A percentile compares a stretch with the other conserved stretches of the same genome.
Evolutionary conservation across 306 rosid genomes (phyloP).

Genomic region (Cicer cuneatum): DNA sequence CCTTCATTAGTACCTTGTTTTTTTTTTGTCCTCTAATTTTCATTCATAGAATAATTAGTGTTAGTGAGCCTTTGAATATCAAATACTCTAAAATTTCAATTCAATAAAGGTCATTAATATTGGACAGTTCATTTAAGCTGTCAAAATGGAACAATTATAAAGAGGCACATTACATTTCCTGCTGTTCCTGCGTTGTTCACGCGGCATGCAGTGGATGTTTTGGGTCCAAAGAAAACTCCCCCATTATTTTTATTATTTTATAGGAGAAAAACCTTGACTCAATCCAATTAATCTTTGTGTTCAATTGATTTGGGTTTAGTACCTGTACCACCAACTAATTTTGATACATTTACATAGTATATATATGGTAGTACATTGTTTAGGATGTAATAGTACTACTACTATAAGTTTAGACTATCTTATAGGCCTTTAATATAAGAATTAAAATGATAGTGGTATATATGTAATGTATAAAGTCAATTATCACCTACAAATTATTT

Average conservation of each 20-base stretch:
- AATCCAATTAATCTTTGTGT: slow-evolving; percentile 23
- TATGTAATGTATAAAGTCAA: too few relatives aligned
- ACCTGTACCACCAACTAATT: slow-evolving; percentile 20
- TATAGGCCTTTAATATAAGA: not conserved
- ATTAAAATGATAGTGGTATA: too few relatives aligned
- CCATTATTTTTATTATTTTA: slow-evolving; percentile 22
- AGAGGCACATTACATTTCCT: slow-evolving; percentile 13
- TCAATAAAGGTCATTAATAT: not conserved
- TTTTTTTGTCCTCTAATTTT: slow-evolving; percentile 1
- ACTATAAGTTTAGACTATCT: not conserved
- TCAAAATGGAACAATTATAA: slow-evolving; percentile 35
- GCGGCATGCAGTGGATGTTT: slow-evolving; percentile 47
- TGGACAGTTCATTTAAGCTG: slow-evolving; percentile 48
- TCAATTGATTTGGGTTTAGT: slow-evolving; percentile 33
- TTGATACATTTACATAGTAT: too few relatives aligned
- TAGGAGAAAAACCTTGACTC: slow-evolving; percentile 42
- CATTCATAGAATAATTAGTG: not conserved
- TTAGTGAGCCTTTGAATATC: slow-evolving; percentile 11
- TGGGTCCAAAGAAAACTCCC: slow-evolving; percentile 15
- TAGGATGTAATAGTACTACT: not conserved
- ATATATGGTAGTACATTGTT: not conserved
- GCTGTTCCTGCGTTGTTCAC: slow-evolving; percentile 57
- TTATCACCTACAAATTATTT: too few relatives aligned
- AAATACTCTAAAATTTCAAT: not conserved
- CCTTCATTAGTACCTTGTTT: slow-evolving; percentile 17